These are phyloP conservation scores for Harringtonia aguacate DNA, from an alignment of 2,329 filamentous ascomycete genomes.

Conservation along the genomic window DNA sequence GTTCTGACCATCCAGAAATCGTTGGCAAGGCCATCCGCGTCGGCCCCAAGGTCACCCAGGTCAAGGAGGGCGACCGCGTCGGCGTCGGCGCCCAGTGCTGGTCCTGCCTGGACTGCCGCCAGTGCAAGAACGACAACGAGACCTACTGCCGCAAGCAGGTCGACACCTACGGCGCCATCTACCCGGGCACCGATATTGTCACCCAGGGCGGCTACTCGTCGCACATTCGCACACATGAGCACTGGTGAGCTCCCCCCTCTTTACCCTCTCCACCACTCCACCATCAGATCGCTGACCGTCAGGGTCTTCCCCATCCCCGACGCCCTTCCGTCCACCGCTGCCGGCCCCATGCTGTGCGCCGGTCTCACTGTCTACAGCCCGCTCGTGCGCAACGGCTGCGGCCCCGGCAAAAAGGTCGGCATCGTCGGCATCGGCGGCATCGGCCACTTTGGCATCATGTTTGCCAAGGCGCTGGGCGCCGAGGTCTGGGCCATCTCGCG, in stretches of 20 bases:
- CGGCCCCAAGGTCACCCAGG: conserved; percentile 49
- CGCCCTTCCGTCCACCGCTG: conserved; percentile 47
- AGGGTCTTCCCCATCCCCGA: conserved; percentile 67
- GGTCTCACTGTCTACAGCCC: conserved; percentile 74
- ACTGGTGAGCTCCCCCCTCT: conserved; percentile 39
- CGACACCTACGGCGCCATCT: conserved; percentile 48
- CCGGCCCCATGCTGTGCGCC: conserved; percentile 76
- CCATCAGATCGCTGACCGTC: neutral
- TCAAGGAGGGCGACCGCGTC: conserved; percentile 53
- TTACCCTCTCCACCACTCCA: neutral
- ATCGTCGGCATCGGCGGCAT: conserved; percentile 65
- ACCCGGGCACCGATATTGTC: conserved; percentile 37
- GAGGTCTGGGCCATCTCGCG: conserved; percentile 53
- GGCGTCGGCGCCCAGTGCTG: conserved; percentile 60
- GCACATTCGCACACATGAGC: conserved; percentile 49
- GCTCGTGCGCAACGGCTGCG: conserved; percentile 62
- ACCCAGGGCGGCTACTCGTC: conserved; percentile 45
- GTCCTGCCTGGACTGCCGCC: conserved; percentile 52
- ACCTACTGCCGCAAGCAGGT: conserved; percentile 55
- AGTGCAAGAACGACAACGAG: conserved; percentile 57
- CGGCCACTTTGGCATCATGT: conserved; percentile 61
- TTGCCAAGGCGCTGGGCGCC: conserved; percentile 55
- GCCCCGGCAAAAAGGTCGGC: conserved; percentile 69
- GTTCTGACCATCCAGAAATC: conserved; percentile 38
- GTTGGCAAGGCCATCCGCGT: conserved; percentile 59